These are phyloP conservation scores for Fusarium sp. DNA, from an alignment of 2,329 filamentous ascomycete species.

Conservation along the genomic window DNA sequence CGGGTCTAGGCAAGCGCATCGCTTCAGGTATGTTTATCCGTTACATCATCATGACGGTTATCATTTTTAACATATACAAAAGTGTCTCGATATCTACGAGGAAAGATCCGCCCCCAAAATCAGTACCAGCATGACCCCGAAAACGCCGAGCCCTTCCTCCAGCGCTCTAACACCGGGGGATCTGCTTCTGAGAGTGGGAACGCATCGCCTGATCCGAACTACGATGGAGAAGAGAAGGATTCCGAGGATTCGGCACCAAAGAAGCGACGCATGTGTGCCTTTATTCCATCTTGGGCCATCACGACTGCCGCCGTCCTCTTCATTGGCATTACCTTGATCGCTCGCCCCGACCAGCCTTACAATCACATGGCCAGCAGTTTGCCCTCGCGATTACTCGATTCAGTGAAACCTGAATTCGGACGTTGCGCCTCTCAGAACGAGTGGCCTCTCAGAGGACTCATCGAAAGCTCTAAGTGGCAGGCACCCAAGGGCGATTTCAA, in stretches of 20 bases:
- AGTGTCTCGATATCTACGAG: constrained; percentile 31
- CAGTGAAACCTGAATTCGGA: constrained; percentile 38
- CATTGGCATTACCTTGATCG: constrained; percentile 36
- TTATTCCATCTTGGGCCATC: constrained; percentile 25
- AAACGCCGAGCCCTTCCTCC: constrained; percentile 34
- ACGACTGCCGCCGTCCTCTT: constrained; percentile 31
- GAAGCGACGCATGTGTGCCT: constrained; percentile 18
- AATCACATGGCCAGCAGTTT: constrained; percentile 49
- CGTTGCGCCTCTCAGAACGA: constrained; percentile 41
- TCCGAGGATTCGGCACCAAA: constrained; percentile 2
- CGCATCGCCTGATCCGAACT: constrained; percentile 10
- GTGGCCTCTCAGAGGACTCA: constrained; percentile 48
- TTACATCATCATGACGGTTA: not conserved
- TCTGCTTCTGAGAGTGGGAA: constrained; percentile 4
- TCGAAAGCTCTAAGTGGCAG: constrained; percentile 43
- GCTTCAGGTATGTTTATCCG: constrained; percentile 39
- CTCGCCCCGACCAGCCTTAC: constrained; percentile 47
- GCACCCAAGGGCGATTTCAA: constrained; percentile 47
- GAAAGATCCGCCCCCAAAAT: constrained; percentile 27
- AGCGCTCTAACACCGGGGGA: constrained; percentile 13
- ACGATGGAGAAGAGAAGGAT: constrained; percentile 22
- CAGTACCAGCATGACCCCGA: constrained; percentile 34
- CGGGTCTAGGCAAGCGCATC: constrained; percentile 29
- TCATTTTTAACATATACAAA: constrained; percentile 9
- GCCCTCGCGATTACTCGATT: constrained; percentile 44